Evolutionary conservation across 129 eudicot genomes (phyloP), one percentile per base, ranked within the genome.

Genomic region (Lactuca sativa): DNA sequence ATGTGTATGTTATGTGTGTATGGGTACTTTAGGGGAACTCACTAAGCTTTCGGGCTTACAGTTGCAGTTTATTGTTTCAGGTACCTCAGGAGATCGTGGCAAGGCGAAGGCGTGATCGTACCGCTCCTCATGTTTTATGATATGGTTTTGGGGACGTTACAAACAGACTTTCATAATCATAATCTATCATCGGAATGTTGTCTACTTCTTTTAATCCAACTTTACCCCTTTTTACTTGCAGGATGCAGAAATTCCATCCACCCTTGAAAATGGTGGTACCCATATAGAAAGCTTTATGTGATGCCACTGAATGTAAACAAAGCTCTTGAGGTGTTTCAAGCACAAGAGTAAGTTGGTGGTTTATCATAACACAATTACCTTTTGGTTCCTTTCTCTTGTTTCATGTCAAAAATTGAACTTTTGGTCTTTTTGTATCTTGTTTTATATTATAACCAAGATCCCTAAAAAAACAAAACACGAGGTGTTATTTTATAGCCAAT

Each of bases 211-310:
- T 43, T 43, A 61, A 15, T 9, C n/a, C 62, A 41, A 15, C 40
- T 70, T 67, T 51, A 13, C 32, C 30, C 34, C 65, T 49, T 8
- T 47, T 47, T 47, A 15, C 66, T 69, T 34, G 48, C 48, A 14
- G 62, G 64, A 62, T 16, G 54, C 81, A 93, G 98, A 88, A 87
- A 83, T 70, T 82, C 14, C 83, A 77, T 47, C 97, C 93, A 37
- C 95, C 98, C 53, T 70, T 89, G 37, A 68, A 77, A 72, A 85
- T 90, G 90, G 71, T 93, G 51, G 86, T 67, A 15, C 80, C 80
- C 36, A 67, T 75, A 5, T 75, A 74, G 80, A 75, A 75, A 67
- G 80, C 80, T 67, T 60, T 75, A 51, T 75, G 80, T 75, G 62
- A 36, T 49, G 80, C 80, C 74, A 67, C 80, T 3, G 69, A 75